Evolutionary conservation across 202 grass and related monocot species (phyloP).

Genomic region (Sporobolus alterniflorus): DNA sequence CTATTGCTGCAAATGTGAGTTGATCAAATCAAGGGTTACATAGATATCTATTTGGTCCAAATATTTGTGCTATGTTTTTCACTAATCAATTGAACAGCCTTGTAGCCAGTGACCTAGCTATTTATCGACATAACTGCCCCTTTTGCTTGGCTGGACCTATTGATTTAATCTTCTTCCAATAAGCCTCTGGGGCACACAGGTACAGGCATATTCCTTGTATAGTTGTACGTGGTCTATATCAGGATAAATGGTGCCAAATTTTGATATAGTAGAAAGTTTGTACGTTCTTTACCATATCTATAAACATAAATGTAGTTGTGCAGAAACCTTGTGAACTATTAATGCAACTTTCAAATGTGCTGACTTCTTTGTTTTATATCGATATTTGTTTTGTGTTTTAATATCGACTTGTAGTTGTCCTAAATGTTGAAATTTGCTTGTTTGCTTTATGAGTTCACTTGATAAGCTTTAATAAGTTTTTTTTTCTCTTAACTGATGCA

Average conservation of each 20-base stretch:
- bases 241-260: not conserved
- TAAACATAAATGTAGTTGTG: not conserved
- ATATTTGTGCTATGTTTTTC: not conserved
- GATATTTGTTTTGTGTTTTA: not conserved
- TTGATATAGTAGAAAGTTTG: not conserved
- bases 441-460: not conserved
- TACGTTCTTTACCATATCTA: not conserved
- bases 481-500: constrained; percentile 37
- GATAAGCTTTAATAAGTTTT: not conserved
- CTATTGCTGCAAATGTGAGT: not conserved
- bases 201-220: not conserved
- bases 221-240: not conserved
- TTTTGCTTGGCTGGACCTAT: not conserved
- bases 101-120: not conserved
- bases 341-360: constrained; percentile 1
- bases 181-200: not conserved
- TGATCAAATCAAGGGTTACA: not conserved
- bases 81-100: not conserved
- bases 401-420: not conserved
- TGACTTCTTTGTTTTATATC: not conserved
- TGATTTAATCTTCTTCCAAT: not conserved
- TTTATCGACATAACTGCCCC: not conserved
- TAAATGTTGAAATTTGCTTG: not conserved
- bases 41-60: not conserved
- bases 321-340: not conserved